Percentiles rank a stretch among this genome's conserved stretches.
These are phyloP conservation scores for Zygosaccharomyces pseudobailii DNA, from an alignment of 1,139 yeast species.

Conservation along the genomic window DNA sequence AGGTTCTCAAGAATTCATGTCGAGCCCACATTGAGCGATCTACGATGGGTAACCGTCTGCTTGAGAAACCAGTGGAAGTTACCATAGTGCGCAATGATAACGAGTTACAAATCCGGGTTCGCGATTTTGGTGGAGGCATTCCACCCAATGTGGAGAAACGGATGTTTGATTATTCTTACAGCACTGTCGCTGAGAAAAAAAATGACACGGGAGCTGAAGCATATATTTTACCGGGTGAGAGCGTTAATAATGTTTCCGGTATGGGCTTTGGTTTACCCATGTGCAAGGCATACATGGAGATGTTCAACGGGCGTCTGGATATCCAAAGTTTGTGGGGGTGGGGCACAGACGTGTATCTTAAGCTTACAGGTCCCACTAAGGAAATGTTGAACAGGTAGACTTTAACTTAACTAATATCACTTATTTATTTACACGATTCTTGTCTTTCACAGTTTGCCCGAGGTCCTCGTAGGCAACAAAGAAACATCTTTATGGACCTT, in stretches of 20 bases:
- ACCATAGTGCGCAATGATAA: conserved; percentile 50
- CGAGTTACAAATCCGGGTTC: conserved; percentile 57
- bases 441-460: conserved; percentile 9
- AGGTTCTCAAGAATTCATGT: conserved; percentile 79
- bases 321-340: conserved; percentile 78
- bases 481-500: conserved; percentile 53
- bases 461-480: conserved; percentile 39
- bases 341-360: conserved; percentile 75
- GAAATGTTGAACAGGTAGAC: conserved; percentile 10
- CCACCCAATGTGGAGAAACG: conserved; percentile 57
- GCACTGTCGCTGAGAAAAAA: conserved; percentile 48
- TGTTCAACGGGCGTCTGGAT: conserved; percentile 71
- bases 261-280: conserved; percentile 95
- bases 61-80: conserved; percentile 57
- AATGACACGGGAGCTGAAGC: conserved; percentile 33
- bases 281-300: conserved; percentile 66
- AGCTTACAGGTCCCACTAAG: conserved; percentile 36
- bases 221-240: conserved; percentile 69
- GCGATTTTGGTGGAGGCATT: conserved; percentile 90
- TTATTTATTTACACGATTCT: background rate
- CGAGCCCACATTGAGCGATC: conserved; percentile 77
- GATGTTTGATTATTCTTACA: conserved; percentile 80
- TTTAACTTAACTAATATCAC: background rate
- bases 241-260: conserved; percentile 79
- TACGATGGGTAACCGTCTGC: conserved; percentile 26